A percentile compares a stretch with the other conserved stretches of the same genome.
These are phyloP conservation scores for Melaleuca alternifolia DNA, from an alignment of 345 rosid species.

Conservation along the genomic window DNA sequence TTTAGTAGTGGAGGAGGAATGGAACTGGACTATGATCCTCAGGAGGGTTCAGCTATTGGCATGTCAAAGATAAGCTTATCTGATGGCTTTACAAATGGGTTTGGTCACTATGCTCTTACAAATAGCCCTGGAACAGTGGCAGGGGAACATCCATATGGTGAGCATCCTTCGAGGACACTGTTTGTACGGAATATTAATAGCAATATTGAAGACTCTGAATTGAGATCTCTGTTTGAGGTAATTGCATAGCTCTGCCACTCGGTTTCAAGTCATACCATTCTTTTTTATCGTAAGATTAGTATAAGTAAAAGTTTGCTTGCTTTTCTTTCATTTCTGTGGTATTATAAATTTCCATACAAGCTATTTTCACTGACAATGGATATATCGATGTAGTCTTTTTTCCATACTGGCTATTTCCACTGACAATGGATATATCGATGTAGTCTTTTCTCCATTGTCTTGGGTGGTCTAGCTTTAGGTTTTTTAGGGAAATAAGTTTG, in stretches of 20 bases:
- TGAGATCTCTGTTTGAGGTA: slow-evolving; percentile 88
- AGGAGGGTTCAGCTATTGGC: slow-evolving; percentile 33
- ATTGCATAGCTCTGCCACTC: not conserved
- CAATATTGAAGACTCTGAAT: slow-evolving; percentile 81
- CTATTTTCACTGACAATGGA: not conserved
- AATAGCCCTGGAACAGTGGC: slow-evolving; percentile 64
- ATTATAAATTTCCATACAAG: not conserved
- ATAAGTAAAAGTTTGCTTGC: not conserved
- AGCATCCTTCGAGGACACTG: slow-evolving; percentile 92
- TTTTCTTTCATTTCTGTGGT: not conserved
- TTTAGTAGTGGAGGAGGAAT: slow-evolving; percentile 85
- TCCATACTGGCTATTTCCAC: not conserved
- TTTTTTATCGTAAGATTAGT: not conserved
- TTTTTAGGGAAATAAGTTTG: not conserved
- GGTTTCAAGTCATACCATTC: not conserved
- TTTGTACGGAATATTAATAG: slow-evolving; percentile 95
- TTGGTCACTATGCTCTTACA: slow-evolving; percentile 32
- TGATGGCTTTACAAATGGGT: slow-evolving; percentile 40
- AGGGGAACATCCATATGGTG: slow-evolving; percentile 94
- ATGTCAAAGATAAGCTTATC: slow-evolving; percentile 41
- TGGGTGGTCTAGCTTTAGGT: not conserved
- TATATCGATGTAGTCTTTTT: not conserved
- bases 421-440: not conserved
- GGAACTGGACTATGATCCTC: slow-evolving; percentile 67
- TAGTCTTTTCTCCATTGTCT: not conserved